These are phyloP conservation scores for Leccinum variicolor DNA, from an alignment of 768 basidiomycete genomes.

Conservation along the genomic window DNA sequence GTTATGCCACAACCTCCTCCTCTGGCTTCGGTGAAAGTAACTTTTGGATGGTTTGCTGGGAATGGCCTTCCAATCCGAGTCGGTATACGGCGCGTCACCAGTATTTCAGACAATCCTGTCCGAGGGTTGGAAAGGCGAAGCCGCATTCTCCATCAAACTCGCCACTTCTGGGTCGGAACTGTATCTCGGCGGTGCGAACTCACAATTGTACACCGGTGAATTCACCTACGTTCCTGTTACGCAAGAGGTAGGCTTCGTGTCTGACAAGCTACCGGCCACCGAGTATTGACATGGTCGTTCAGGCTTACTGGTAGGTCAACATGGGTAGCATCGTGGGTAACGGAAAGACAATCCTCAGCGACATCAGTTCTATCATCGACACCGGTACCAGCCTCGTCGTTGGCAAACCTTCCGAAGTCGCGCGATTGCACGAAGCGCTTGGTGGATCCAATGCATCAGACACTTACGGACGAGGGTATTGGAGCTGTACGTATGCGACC, in stretches of 20 bases:
- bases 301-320: conserved; percentile 20
- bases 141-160: conserved; percentile 49
- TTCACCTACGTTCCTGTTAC: conserved; percentile 33
- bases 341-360: not conserved
- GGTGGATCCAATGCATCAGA: conserved; percentile 23
- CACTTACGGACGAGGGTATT: conserved; percentile 24
- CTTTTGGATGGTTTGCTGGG: conserved; percentile 33
- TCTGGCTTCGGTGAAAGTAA: not conserved
- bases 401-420: conserved; percentile 9
- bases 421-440: conserved; percentile 18
- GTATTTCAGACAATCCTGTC: conserved; percentile 40
- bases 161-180: conserved; percentile 41
- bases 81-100: conserved; percentile 31
- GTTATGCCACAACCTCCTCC: conserved; percentile 10
- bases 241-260: not conserved
- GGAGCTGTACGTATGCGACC: conserved; percentile 23
- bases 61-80: conserved; percentile 40
- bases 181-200: conserved; percentile 50
- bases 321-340: conserved; percentile 3
- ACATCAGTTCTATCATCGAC: conserved; percentile 11
- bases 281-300: not conserved
- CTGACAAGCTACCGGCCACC: not conserved
- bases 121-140: conserved; percentile 29
- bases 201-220: conserved; percentile 39
- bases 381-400: conserved; percentile 20